Percentiles rank a stretch among this genome's conserved stretches.
Conservation (phyloP, 441 rosid species). For the Iberis amara region DNA sequence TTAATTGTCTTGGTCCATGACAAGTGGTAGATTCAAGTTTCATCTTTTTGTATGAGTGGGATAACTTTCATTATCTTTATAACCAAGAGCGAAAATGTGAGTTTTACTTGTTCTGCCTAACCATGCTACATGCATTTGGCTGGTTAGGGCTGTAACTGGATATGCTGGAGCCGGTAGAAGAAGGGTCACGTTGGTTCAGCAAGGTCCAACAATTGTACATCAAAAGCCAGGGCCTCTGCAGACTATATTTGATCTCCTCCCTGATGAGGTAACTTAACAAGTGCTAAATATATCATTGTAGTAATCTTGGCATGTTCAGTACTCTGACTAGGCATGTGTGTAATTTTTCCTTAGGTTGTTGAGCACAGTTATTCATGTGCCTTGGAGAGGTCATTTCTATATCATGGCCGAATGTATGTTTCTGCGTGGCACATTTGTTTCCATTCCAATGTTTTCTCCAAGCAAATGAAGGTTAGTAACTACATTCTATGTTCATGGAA, state of each 20-base stretch:
- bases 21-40: neutral
- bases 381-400: conserved; percentile 93
- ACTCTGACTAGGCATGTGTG: conserved; percentile 15
- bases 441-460: conserved; percentile 96
- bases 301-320: conserved; percentile 1
- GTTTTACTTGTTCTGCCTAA: neutral
- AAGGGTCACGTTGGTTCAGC: conserved; percentile 64
- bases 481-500: neutral
- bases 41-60: neutral
- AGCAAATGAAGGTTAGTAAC: conserved; percentile 88
- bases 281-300: conserved; percentile 4
- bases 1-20: conserved; percentile 4
- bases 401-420: conserved; percentile 96
- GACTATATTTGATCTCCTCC: conserved; percentile 80
- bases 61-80: neutral
- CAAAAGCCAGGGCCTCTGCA: conserved; percentile 96
- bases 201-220: conserved; percentile 87
- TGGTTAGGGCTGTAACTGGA: conserved; percentile 56
- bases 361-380: conserved; percentile 95
- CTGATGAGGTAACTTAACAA: conserved; percentile 66
- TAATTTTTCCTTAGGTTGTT: conserved; percentile 58
- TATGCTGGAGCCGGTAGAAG: conserved; percentile 71
- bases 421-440: conserved; percentile 99
- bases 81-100: neutral
- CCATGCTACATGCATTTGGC: conserved; percentile 5